Evolutionary conservation across 2,329 filamentous ascomycete species (phyloP).

Genomic region (Aaosphaeria pasadenensis): DNA sequence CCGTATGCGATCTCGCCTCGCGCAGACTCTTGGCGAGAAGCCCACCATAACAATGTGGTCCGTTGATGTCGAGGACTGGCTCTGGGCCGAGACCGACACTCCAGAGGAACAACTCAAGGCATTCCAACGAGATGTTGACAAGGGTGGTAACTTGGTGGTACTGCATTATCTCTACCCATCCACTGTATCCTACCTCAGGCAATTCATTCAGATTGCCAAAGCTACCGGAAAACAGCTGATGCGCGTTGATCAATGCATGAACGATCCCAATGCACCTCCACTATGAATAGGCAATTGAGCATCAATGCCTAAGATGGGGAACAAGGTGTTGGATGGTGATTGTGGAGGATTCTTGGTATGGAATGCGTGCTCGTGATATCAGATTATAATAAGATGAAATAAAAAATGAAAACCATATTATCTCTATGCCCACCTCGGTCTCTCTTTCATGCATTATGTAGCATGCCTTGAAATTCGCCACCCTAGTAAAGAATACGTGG

Average conservation of each 20-base stretch:
- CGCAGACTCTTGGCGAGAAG: conserved; percentile 44
- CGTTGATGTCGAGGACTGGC: conserved; percentile 69
- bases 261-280: conserved; percentile 58
- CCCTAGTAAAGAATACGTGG: too few relatives aligned
- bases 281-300: background rate
- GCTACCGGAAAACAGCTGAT: conserved; percentile 62
- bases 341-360: too few relatives aligned
- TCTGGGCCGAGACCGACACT: conserved; percentile 61
- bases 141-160: conserved; percentile 63
- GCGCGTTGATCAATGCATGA: conserved; percentile 65
- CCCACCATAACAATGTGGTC: conserved; percentile 65
- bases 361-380: too few relatives aligned
- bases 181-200: conserved; percentile 61
- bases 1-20: conserved; percentile 62
- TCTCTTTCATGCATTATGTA: too few relatives aligned
- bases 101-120: conserved; percentile 66
- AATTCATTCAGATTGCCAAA: conserved; percentile 66
- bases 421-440: too few relatives aligned
- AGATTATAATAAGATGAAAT: too few relatives aligned
- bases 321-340: too few relatives aligned
- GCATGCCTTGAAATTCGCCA: too few relatives aligned
- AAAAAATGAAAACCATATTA: too few relatives aligned
- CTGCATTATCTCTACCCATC: conserved; percentile 67
- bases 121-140: conserved; percentile 61
- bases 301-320: too few relatives aligned